Evolutionary conservation across 441 rosid genomes (phyloP), one percentile per base, ranked within the genome.

Genomic region (Euphorbia celastroides): DNA sequence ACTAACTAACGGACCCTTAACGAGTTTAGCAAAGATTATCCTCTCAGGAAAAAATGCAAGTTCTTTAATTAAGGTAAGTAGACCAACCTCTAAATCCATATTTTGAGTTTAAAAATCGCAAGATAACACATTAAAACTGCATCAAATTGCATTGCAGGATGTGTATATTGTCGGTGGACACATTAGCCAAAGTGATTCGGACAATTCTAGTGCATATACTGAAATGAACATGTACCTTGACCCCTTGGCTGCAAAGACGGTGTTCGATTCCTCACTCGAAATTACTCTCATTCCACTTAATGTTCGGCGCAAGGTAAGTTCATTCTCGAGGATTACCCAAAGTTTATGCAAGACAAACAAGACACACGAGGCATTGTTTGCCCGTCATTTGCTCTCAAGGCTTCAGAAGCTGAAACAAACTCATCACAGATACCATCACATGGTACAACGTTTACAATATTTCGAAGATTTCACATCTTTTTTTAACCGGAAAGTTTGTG

Each of bases 191-290:
- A 44, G 72, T 26, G 50, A 60, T 10, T 60, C 48, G 70, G 88
- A 86, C 65, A 82, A 82, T 73, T 71, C 81, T 7, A 89, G n/a
- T n/a, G n/a, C 88, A 48, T 65, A 86, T 59, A 76, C 93, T 32
- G 97, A 93, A 71, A 81, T 89, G 83, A 89, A 89, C 63, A 81
- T 89, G 86, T 88, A 83, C 78, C 88, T 93, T 13, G 97, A 91
- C 68, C 93, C 99, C 8, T 75, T 80, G 46, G 89, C 96, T 19
- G 95, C 93, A 44, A 85, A 88, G 74, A 74, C 77, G 4, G 96
- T 89, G 42, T 75, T 93, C 3, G 78, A 80, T 17, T 93, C 97
- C 2, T 71, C 73, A 27, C 68, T 93, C 19, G 69, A 85, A 62
- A 80, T 91, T 72, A 93, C 84, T 23, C 86, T 91, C 67, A 73